phyloP scores from a whole-genome alignment of 2,329 filamentous ascomycete genomes.

The Cytospora piceae region DNA sequence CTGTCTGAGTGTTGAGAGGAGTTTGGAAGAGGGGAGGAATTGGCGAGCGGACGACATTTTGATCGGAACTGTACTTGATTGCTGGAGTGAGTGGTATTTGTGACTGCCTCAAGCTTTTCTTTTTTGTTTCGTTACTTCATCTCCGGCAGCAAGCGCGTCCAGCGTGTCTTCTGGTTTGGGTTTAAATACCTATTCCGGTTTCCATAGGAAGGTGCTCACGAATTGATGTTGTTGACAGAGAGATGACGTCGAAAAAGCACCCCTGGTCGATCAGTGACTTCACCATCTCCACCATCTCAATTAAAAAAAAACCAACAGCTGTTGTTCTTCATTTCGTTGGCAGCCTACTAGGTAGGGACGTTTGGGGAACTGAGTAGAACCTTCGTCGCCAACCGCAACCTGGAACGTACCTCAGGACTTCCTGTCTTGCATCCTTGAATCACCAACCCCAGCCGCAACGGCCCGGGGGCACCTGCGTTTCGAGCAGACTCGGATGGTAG shows the following conservation, averaged over 20 bases:
- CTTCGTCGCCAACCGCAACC: too few species aligned
- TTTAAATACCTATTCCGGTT: neutral
- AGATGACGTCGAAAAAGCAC: constrained; percentile 16
- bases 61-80: neutral
- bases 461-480: too few species aligned
- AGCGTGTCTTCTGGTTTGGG: neutral
- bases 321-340: too few species aligned
- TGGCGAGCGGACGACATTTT: constrained; percentile 12
- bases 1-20: neutral
- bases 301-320: constrained; percentile 4
- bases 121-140: neutral
- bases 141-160: neutral
- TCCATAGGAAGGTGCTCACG: neutral
- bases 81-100: neutral
- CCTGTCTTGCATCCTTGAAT: too few species aligned
- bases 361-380: too few species aligned
- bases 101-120: neutral
- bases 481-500: too few species aligned
- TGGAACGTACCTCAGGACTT: too few species aligned
- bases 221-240: neutral
- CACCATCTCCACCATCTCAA: constrained; percentile 7
- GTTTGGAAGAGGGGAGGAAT: neutral
- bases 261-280: constrained; percentile 15
- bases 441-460: too few species aligned
- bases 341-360: too few species aligned